A percentile compares a stretch with the other conserved stretches of the same genome.
phyloP scores from a whole-genome alignment of 1,139 yeast genomes.

The Hyphopichia wangnamkhiaoensis region DNA sequence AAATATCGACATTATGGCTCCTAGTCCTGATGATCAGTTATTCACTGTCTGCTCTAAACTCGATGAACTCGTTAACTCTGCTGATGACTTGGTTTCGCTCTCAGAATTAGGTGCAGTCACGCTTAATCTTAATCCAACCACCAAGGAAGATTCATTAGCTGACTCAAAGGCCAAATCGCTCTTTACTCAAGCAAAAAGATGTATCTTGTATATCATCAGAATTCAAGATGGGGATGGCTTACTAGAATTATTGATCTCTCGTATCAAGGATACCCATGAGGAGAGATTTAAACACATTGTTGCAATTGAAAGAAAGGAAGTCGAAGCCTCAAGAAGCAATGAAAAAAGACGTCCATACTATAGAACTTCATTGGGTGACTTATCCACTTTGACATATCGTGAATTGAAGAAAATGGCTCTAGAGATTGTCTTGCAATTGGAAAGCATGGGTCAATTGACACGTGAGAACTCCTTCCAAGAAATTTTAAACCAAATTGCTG shows the following conservation, averaged over 20 bases:
- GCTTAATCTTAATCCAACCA: constrained; percentile 51
- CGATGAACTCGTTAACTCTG: constrained; percentile 35
- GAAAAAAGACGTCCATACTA: constrained; percentile 38
- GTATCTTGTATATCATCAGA: constrained; percentile 74
- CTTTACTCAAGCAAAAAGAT: constrained; percentile 79
- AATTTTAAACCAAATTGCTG: constrained; percentile 77
- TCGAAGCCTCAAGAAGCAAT: constrained; percentile 17
- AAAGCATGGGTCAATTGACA: constrained; percentile 63
- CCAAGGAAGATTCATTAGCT: constrained; percentile 44
- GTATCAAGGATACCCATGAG: constrained; percentile 71
- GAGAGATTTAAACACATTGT: constrained; percentile 57
- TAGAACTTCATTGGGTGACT: constrained; percentile 51
- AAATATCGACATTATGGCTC: constrained; percentile 52
- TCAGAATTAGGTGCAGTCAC: constrained; percentile 44
- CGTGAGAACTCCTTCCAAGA: constrained; percentile 77
- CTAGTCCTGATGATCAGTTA: constrained; percentile 57
- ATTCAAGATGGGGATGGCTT: constrained; percentile 77
- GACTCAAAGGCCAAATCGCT: constrained; percentile 54
- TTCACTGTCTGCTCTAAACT: constrained; percentile 37
- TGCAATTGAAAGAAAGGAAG: constrained; percentile 43
- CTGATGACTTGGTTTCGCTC: constrained; percentile 42
- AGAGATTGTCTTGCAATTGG: constrained; percentile 76
- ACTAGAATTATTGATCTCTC: constrained; percentile 71
- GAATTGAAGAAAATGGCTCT: constrained; percentile 77
- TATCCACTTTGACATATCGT: constrained; percentile 62